Percentiles rank a stretch among this genome's conserved stretches.
These are phyloP conservation scores for Trichothecium sympodiale DNA, from an alignment of 2,329 filamentous ascomycete genomes.

Conservation along the genomic window DNA sequence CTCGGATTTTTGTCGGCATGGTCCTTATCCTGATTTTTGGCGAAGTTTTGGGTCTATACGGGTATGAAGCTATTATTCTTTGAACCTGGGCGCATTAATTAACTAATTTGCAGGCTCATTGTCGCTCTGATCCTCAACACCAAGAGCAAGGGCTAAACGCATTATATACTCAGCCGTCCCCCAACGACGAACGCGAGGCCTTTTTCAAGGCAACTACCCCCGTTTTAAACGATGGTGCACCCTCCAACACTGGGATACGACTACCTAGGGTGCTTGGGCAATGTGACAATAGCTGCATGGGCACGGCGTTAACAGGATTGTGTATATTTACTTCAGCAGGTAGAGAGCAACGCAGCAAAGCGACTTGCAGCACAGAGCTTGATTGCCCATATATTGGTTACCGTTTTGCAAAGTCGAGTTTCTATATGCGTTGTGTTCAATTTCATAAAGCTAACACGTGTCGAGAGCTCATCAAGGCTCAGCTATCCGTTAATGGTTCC, in stretches of 20 bases:
- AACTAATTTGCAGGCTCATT: conserved; percentile 54
- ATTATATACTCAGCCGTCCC: background rate
- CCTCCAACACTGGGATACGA: background rate
- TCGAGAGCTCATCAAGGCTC: no score
- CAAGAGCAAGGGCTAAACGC: conserved; percentile 52
- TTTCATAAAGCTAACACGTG: no score
- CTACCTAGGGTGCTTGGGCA: background rate
- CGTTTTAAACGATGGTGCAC: no score
- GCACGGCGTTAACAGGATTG: conserved; percentile 24
- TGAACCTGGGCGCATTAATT: background rate
- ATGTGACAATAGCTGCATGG: conserved; percentile 24
- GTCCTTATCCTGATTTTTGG: conserved; percentile 97
- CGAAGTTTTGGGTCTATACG: conserved; percentile 92
- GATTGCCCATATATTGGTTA: conserved; percentile 3
- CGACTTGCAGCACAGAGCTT: conserved; percentile 13
- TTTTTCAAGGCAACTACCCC: background rate
- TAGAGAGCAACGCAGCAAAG: conserved; percentile 12
- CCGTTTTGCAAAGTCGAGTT: no score
- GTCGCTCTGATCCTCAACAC: conserved; percentile 91
- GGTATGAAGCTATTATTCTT: conserved; percentile 43
- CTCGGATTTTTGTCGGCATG: conserved; percentile 95
- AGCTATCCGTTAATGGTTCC: no score
- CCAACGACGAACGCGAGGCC: background rate
- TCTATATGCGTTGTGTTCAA: no score
- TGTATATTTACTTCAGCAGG: conserved; percentile 22